Evolutionary conservation across 768 basidiomycete species (phyloP).

Genomic region (Phylloporus sp.): DNA sequence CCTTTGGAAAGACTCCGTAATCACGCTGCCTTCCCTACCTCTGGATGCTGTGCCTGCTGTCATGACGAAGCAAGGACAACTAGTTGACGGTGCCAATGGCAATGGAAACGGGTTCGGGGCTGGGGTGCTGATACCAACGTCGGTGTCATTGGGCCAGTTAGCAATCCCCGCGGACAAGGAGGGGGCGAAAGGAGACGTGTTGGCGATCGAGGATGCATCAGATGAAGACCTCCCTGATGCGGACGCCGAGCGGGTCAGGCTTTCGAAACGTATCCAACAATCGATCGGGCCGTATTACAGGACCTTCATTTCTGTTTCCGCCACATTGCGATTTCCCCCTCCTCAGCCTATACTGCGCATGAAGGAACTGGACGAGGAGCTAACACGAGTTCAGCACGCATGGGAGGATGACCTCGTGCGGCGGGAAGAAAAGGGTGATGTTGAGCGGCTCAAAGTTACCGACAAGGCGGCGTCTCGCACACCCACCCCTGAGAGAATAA

Average conservation of each 20-base stretch:
- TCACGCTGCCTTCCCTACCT: conserved; percentile 64
- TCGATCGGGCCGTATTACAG: conserved; percentile 78
- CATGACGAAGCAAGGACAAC: conserved; percentile 27
- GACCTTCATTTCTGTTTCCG: conserved; percentile 91
- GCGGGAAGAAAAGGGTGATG: conserved; percentile 58
- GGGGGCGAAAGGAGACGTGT: conserved; percentile 8
- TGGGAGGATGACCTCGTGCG: conserved; percentile 87
- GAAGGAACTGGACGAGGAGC: conserved; percentile 79
- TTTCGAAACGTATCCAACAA: conserved; percentile 74
- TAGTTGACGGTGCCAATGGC: conserved; percentile 19
- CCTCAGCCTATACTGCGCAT: conserved; percentile 85
- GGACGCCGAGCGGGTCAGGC: conserved; percentile 62
- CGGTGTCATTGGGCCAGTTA: conserved; percentile 25
- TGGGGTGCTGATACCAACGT: conserved; percentile 14
- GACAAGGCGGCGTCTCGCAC: conserved; percentile 22
- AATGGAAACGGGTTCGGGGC: conserved; percentile 13
- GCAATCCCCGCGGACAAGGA: conserved; percentile 15
- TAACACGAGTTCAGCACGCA: conserved; percentile 61
- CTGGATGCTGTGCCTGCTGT: conserved; percentile 56
- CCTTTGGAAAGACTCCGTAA: conserved; percentile 87
- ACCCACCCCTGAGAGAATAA: conserved; percentile 27
- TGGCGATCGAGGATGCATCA: conserved; percentile 26
- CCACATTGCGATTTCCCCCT: conserved; percentile 86
- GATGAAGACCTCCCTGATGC: conserved; percentile 57
- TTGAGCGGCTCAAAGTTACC: conserved; percentile 11